Base-by-base conservation (phyloP, 2,329 filamentous ascomycete species). In the Neonectria coccinea region DNA sequence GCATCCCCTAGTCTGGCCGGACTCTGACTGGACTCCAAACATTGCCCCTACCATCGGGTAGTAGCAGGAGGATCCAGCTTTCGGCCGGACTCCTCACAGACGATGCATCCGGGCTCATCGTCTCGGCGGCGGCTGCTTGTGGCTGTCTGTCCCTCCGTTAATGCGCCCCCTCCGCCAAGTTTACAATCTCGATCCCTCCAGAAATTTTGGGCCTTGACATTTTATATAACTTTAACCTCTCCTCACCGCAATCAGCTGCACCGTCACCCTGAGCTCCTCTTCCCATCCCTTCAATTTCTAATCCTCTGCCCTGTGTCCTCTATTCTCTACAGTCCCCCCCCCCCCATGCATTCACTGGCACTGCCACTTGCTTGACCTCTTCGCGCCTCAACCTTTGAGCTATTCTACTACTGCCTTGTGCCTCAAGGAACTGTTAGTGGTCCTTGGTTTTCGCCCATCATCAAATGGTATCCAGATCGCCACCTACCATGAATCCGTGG, bases 401-500 rank as follows among this genome's bases (percentile, higher is more conserved):
- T 57, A 52, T 33, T 14, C 55, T 7, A 39, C 5, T n/a, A 18
- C 57, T 18, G 42, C 62, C 20, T 51, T 61, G 29, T n/a, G 57
- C 20, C 65, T 64, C 16, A 52, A 53, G 20, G 58, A 63, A 22
- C 59, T 50, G 4, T 62, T 64, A 27, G 54, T 56, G 18, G 9
- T 31, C 39, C 2, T 16, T n/a, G 14, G 6, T 9, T 31, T 31
- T 5, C 39, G 56, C 50, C 52, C 12, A 63, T 31, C 22, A 56
- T 59, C 45, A n/a, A 39, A 73, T 72, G 67, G 51, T 62, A 22
- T 67, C 67, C 27, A 71, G 59, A 50, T 54, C 65, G 16, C 53
- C 61, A 51, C 50, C 66, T 18, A 47, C 59, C 10, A 70, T 74
- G 70, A 74, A 74, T 27, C 69, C 73, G 2, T 74, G 73, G 73